Percentiles rank a stretch among this genome's conserved stretches.
Conservation (phyloP, 2,329 filamentous ascomycete genomes). For the Fusarium goolgardi region DNA sequence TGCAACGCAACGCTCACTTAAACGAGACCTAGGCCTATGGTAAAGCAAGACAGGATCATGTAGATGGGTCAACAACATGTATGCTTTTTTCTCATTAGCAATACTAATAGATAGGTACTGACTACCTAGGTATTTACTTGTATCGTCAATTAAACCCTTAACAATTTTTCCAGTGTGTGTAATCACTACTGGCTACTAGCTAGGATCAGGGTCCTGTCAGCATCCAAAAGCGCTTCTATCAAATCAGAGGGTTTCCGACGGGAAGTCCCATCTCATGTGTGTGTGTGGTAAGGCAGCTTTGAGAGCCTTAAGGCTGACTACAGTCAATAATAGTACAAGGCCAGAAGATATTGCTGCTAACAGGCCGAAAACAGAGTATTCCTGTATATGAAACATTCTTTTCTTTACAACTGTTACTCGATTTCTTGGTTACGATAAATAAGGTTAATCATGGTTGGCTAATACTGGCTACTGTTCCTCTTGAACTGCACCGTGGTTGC, state of each 20-base stretch:
- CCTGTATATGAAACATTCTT: not conserved
- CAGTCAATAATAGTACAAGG: not conserved
- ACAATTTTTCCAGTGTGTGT: slow-evolving; percentile 5
- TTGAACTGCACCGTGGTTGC: slow-evolving; percentile 21
- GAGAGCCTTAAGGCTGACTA: slow-evolving; percentile 33
- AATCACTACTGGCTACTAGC: slow-evolving; percentile 12
- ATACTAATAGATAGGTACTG: not conserved
- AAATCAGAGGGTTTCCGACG: slow-evolving; percentile 23
- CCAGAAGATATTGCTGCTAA: not conserved
- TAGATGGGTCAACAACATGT: not conserved
- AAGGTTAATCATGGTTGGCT: slow-evolving; percentile 9
- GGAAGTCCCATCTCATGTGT: slow-evolving; percentile 22
- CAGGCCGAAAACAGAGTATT: not conserved
- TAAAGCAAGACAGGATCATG: not conserved
- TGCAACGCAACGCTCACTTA: not conserved
- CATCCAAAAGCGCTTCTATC: slow-evolving; percentile 29
- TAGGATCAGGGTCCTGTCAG: slow-evolving; percentile 32
- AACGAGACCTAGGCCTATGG: not conserved
- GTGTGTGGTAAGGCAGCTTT: slow-evolving; percentile 33
- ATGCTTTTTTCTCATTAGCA: not conserved
- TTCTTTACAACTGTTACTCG: not conserved
- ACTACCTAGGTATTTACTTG: not conserved
- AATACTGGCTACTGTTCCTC: not conserved
- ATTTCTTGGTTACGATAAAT: slow-evolving; percentile 1
- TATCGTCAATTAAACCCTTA: slow-evolving; percentile 1